Conservation (phyloP, 495 filamentous ascomycete species). For the Arthonia radiata region DNA sequence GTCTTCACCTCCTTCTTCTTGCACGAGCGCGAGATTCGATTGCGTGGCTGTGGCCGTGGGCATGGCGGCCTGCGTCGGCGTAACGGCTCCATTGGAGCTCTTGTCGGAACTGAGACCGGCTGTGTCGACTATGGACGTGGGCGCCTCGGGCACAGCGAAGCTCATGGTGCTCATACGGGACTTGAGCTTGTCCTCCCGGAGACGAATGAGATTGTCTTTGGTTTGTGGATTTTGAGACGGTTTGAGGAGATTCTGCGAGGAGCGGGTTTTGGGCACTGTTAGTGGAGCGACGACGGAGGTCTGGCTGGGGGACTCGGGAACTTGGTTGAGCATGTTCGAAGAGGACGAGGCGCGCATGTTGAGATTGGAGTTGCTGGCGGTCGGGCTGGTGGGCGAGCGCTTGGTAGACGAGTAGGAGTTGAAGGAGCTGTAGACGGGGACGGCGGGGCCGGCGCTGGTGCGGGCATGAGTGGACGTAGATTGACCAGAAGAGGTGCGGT, state of each 20-base stretch:
- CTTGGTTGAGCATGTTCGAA: too few relatives aligned
- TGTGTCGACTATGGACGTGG: too few relatives aligned
- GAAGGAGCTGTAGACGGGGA: conserved; percentile 11
- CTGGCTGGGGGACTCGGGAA: conserved; percentile 1
- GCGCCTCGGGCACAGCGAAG: too few relatives aligned
- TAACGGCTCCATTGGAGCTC: too few relatives aligned
- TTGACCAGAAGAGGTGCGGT: conserved; percentile 6
- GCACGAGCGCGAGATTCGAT: too few relatives aligned
- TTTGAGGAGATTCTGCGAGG: conserved; percentile 11
- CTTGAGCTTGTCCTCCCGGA: conserved; percentile 1
- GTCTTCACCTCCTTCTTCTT: conserved; percentile 43
- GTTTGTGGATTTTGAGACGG: conserved; percentile 2
- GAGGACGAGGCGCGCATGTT: conserved; percentile 4
- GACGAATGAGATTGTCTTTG: conserved; percentile 10
- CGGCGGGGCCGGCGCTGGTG: conserved; percentile 9
- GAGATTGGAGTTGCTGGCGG: conserved; percentile 9
- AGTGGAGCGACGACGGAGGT: conserved; percentile 2
- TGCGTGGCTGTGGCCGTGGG: too few relatives aligned
- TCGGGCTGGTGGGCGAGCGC: conserved; percentile 6
- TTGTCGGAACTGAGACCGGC: too few relatives aligned
- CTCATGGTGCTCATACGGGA: conserved; percentile 1
- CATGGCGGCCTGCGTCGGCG: too few relatives aligned
- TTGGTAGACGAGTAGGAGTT: conserved; percentile 6
- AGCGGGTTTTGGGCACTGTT: conserved; percentile 9
- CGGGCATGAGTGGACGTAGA: conserved; percentile 7